These are phyloP conservation scores for Beta vulgaris DNA, from an alignment of 148 eudicot species.

Conservation along the genomic window DNA sequence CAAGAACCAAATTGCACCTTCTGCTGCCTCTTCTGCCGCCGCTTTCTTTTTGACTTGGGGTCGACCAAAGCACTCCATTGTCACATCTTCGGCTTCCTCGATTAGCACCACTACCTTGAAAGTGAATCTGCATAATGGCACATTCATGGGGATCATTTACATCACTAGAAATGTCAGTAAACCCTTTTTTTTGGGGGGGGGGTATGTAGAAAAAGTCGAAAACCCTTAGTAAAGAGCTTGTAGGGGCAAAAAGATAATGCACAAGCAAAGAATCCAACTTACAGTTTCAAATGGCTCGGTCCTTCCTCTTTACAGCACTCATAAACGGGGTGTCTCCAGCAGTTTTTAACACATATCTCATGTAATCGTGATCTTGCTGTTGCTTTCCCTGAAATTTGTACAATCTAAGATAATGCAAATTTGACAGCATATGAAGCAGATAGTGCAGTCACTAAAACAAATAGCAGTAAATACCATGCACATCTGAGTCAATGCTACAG, in stretches of 20 bases:
- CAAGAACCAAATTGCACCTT: conserved; percentile 73
- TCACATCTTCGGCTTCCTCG: conserved; percentile 35
- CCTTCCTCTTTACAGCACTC: conserved; percentile 74
- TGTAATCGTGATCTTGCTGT: conserved; percentile 56
- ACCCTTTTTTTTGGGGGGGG: too few species aligned
- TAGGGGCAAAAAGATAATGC: too few species aligned
- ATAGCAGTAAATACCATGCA: conserved; percentile 13
- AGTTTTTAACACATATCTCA: conserved; percentile 69
- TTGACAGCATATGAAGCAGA: neutral
- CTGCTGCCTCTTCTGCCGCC: conserved; percentile 79
- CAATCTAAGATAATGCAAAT: neutral
- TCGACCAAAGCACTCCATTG: conserved; percentile 51
- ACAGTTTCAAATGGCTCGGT: conserved; percentile 74
- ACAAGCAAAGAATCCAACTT: conserved; percentile 30
- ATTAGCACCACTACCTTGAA: conserved; percentile 56
- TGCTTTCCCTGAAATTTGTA: conserved; percentile 36
- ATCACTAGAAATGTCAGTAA: neutral
- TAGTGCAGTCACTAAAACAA: neutral
- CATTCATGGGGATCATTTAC: conserved; percentile 2
- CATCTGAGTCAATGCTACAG: conserved; percentile 18
- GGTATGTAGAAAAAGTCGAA: too few species aligned
- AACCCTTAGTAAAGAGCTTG: too few species aligned
- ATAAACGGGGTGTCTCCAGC: conserved; percentile 70
- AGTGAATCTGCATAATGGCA: conserved; percentile 49
- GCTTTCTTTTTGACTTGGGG: conserved; percentile 63